Evolutionary conservation across 2,329 filamentous ascomycete species (phyloP), one percentile per base, ranked within the genome.

Genomic region (Ophiocordyceps sinensis): DNA sequence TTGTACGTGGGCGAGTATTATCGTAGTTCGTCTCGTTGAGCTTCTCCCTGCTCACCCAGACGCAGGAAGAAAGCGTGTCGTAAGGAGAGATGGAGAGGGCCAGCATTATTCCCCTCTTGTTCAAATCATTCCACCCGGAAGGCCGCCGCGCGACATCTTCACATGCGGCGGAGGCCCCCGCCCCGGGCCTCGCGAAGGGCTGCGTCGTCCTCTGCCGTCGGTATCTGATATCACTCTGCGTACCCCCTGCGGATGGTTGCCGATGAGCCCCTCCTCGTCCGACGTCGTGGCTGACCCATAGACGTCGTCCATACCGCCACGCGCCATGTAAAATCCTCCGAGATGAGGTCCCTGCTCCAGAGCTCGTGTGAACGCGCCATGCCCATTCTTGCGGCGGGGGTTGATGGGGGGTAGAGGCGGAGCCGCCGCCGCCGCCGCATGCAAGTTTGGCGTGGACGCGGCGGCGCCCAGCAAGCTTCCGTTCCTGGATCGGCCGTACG

Each of bases 321-420:
- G 17, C 14, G n/a, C 3, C 13, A 10, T 32, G 17, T 36, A 17
- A 23, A n/a, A 19, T 7, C 12, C 23, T n/a, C 26, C 26, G 12
- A 10, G 23, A 36, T 46, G 49, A 11, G 45, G 43, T 28, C 60
- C 58, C 11, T 65, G 62, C 5, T 57, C 58, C 12, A 53, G 54
- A 15, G 58, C 57, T 15, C 60, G 58, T 32, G 55, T 48, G 17
- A 65, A 45, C 4, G 57, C 55, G 21, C 58, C 60, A n/a, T 64
- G 52, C 1, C 63, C 54, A 10, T 64, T 66, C 41, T 70, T 66
- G 10, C 74, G 66, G 38, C 71, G 65, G 26, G 74, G 74, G 51
- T 77, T 77, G 52, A 78, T 72, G 2, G 73, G 73, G 3, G 74
- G 74, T 30, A 78, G 44, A 2, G 73, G 73, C 3, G 73, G 73